Evolutionary conservation across 2,329 filamentous ascomycete species (phyloP).

Genomic region (Lecanicillium sp.): DNA sequence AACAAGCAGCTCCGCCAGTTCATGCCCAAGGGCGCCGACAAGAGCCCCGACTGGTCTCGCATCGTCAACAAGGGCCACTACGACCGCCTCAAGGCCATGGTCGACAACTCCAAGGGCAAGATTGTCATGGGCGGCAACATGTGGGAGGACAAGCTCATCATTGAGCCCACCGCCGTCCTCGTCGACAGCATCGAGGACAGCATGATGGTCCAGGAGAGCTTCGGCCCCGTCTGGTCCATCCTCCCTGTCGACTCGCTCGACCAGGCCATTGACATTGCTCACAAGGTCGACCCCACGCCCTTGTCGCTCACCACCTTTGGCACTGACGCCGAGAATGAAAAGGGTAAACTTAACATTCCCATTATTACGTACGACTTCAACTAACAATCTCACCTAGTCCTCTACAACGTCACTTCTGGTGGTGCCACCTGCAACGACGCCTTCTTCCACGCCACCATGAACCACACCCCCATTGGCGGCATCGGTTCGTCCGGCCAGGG

Average conservation of each 20-base stretch:
- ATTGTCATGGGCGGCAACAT: slow-evolving; percentile 80
- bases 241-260: slow-evolving; percentile 73
- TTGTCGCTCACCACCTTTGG: slow-evolving; percentile 83
- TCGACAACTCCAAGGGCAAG: slow-evolving; percentile 76
- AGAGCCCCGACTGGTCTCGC: slow-evolving; percentile 69
- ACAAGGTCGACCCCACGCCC: slow-evolving; percentile 74
- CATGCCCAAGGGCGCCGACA: slow-evolving; percentile 73
- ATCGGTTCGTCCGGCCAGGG: slow-evolving; percentile 74
- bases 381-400: slow-evolving; percentile 33
- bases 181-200: slow-evolving; percentile 65
- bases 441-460: slow-evolving; percentile 63
- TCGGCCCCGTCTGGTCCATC: slow-evolving; percentile 86
- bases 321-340: slow-evolving; percentile 66
- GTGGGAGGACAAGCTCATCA: slow-evolving; percentile 73
- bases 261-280: slow-evolving; percentile 75
- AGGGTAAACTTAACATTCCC: slow-evolving; percentile 48
- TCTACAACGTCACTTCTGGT: slow-evolving; percentile 56
- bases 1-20: slow-evolving; percentile 66
- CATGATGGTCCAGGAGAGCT: slow-evolving; percentile 77
- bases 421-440: slow-evolving; percentile 60
- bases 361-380: neutral
- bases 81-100: slow-evolving; percentile 77
- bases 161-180: slow-evolving; percentile 88
- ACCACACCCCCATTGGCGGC: slow-evolving; percentile 72
- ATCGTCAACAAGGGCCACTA: slow-evolving; percentile 80